Evolutionary conservation across 352 stramenopile species (phyloP), one percentile per base, ranked within the genome.

Genomic region (Phytophthora constricta): DNA sequence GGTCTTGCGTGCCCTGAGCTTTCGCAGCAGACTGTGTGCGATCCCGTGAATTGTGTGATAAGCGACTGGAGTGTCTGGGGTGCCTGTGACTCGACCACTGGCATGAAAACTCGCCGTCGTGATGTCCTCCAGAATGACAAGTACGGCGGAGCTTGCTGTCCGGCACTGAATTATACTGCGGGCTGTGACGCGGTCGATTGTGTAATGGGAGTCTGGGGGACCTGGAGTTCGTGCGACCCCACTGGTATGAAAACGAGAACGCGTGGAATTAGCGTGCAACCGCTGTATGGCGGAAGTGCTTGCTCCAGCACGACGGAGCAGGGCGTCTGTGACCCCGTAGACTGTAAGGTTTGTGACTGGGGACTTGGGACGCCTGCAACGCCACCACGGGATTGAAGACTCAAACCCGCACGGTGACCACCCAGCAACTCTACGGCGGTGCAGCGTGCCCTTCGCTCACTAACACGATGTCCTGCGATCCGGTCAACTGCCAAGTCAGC

Each of bases 41-140:
- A 89, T 23, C 68, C 77, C 0, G 65, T 92, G n/a, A 70, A 89
- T 62, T 92, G 82, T 45, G 64, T 65, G 0, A 59, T 89, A 17
- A 84, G 72, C 28, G 72, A 68, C 27, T 92, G 70, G 70, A 77
- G 62, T 8, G 25, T 43, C 0, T 91, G 62, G 55, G 56, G 64
- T 4, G 41, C 43, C 2, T 89, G 80, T 49, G 63, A 91, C 27
- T 9, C 58, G 0, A 63, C 41, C 0, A 76, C 63, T 0, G 71
- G 70, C 0, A 67, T 42, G 16, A 88, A 84, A 58, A 70, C 54
- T 9, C 74, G 77, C 9, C 65, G 66, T n/a, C 79, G 79, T 16
- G 48, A 78, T 2, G 61, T 81, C 11, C 57, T 86, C 4, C 68
- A 75, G 33, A 20, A 66, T 16, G 49, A 77, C 49, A 67, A 62